Conservation (phyloP, 306 rosid species). For the Casuarina cunninghamiana region DNA sequence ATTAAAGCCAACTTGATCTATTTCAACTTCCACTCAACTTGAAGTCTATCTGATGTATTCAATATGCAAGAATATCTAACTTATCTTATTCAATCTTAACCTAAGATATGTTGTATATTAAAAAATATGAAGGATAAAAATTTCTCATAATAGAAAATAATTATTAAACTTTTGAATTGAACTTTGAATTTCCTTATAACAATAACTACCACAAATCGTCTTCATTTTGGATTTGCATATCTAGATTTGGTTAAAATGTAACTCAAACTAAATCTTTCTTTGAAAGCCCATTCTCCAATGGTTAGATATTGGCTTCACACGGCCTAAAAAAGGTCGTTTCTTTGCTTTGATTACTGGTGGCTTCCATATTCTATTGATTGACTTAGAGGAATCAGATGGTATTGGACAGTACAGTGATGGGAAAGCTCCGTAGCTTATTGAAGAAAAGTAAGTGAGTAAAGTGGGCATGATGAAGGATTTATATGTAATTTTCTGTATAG, state of each 20-base stretch:
- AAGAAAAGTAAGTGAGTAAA: background rate
- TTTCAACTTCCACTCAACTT: too few relatives aligned
- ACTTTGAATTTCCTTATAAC: background rate
- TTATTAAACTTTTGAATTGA: too few relatives aligned
- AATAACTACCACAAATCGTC: background rate
- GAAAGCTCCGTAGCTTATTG: background rate
- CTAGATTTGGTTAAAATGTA: background rate
- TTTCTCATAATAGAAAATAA: too few relatives aligned
- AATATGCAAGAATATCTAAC: too few relatives aligned
- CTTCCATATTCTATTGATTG: background rate
- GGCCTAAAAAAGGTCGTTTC: background rate
- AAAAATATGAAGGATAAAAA: too few relatives aligned
- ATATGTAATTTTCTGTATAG: background rate
- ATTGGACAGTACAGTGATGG: background rate
- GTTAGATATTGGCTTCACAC: background rate
- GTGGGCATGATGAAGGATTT: background rate
- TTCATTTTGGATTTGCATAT: background rate
- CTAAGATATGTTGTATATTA: too few relatives aligned
- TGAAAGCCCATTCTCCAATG: background rate
- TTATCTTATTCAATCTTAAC: too few relatives aligned
- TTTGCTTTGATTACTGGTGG: background rate
- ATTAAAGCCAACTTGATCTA: too few relatives aligned
- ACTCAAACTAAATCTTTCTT: background rate
- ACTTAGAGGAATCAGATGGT: background rate
- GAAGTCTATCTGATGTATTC: too few relatives aligned